Percentiles rank a stretch among this genome's conserved stretches.
phyloP scores from a whole-genome alignment of 2,329 filamentous ascomycete genomes.

The Orbilia javanica region DNA sequence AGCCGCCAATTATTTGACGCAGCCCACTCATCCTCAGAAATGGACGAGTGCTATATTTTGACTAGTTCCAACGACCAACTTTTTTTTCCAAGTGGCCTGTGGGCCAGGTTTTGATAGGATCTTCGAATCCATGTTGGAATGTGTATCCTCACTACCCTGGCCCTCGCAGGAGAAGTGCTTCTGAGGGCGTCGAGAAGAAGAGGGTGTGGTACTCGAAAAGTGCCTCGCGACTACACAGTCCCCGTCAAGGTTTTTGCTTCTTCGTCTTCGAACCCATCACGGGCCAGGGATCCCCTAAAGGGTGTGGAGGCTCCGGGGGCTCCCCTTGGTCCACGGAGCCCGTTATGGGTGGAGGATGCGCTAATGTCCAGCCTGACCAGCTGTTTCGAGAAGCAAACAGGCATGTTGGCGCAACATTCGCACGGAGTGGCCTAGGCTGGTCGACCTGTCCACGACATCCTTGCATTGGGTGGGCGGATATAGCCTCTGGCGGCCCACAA shows the following conservation, averaged over 20 bases:
- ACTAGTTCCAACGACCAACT: slow-evolving; percentile 51
- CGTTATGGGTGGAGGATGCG: slow-evolving; percentile 21
- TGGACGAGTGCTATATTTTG: slow-evolving; percentile 37
- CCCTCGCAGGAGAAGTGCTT: slow-evolving; percentile 21
- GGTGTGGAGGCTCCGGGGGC: slow-evolving; percentile 24
- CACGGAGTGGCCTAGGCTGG: slow-evolving; percentile 14
- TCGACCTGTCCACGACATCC: slow-evolving; percentile 28
- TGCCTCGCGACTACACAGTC: slow-evolving; percentile 48
- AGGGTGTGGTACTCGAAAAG: slow-evolving; percentile 40
- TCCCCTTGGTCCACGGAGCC: background rate
- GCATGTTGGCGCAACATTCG: slow-evolving; percentile 45
- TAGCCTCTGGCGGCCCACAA: slow-evolving; percentile 21
- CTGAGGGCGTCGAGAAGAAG: slow-evolving; percentile 8
- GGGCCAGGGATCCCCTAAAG: slow-evolving; percentile 13
- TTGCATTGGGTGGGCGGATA: slow-evolving; percentile 38
- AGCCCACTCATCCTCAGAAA: slow-evolving; percentile 6
- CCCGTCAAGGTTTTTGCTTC: slow-evolving; percentile 33
- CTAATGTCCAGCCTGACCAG: slow-evolving; percentile 32
- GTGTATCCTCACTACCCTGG: slow-evolving; percentile 20
- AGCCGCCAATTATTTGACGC: slow-evolving; percentile 56
- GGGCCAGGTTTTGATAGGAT: slow-evolving; percentile 37
- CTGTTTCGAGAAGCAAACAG: slow-evolving; percentile 17
- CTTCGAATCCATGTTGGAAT: slow-evolving; percentile 45
- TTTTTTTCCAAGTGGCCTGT: slow-evolving; percentile 28
- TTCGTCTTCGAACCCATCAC: slow-evolving; percentile 37